Conservation (phyloP, 2,329 filamentous ascomycete species). For the Fusarium nisikadoi region DNA sequence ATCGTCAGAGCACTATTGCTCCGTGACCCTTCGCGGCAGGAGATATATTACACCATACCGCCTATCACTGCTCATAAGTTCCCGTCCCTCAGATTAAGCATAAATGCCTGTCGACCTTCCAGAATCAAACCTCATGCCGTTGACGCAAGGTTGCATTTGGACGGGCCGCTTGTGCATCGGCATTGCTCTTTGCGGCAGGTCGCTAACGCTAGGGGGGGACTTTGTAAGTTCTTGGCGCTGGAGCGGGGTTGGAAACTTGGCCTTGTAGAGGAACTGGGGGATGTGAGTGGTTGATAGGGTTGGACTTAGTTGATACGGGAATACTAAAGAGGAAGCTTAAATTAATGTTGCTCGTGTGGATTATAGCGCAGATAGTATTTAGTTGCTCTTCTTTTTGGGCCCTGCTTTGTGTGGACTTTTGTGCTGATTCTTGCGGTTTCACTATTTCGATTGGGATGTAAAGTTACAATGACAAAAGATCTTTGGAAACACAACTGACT, state of each 20-base stretch:
- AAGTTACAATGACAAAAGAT: background rate
- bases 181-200: conserved; percentile 33
- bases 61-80: conserved; percentile 13
- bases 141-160: conserved; percentile 8
- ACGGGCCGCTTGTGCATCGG: conserved; percentile 33
- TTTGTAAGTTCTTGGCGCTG: conserved; percentile 31
- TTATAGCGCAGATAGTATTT: background rate
- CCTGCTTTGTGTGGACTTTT: background rate
- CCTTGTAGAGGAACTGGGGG: background rate
- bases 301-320: background rate
- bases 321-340: background rate
- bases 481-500: rapidly evolving
- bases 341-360: background rate
- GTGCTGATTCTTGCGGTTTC: background rate
- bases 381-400: rapidly evolving
- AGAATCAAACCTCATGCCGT: conserved; percentile 26
- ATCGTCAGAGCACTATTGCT: background rate
- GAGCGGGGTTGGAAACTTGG: conserved; percentile 16
- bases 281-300: background rate
- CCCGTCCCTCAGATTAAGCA: conserved; percentile 11
- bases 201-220: conserved; percentile 10
- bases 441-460: background rate
- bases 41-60: conserved; percentile 1
- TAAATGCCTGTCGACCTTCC: conserved; percentile 22
- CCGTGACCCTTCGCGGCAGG: conserved; percentile 21